Evolutionary conservation across 345 rosid species (phyloP).

Genomic region (Anacardium occidentale): DNA sequence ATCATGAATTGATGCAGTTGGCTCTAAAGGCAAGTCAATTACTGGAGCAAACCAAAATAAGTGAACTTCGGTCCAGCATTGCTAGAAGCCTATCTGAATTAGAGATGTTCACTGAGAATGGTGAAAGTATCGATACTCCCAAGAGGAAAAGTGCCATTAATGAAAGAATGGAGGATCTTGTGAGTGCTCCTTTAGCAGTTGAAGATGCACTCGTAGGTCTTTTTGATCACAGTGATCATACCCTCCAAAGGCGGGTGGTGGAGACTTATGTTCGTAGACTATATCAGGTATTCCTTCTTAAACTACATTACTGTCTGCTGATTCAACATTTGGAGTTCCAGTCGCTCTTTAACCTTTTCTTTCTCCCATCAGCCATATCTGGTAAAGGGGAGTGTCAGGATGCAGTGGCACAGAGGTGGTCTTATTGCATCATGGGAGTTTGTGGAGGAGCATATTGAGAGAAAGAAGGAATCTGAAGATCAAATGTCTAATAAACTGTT

Average conservation of each 20-base stretch:
- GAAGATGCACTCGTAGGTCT: slow-evolving; percentile 98
- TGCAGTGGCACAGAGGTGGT: slow-evolving; percentile 99
- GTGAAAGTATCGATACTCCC: slow-evolving; percentile 98
- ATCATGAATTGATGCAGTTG: slow-evolving; percentile 53
- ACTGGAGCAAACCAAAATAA: slow-evolving; percentile 94
- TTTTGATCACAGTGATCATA: slow-evolving; percentile 99
- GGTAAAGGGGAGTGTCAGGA: slow-evolving; percentile 90
- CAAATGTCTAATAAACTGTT: slow-evolving; percentile 42
- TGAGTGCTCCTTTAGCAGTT: slow-evolving; percentile 91
- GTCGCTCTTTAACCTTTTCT: slow-evolving; percentile 27
- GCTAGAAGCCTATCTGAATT: slow-evolving; percentile 98
- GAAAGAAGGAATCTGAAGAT: slow-evolving; percentile 60
- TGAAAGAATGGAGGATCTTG: slow-evolving; percentile 98
- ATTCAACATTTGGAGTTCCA: slow-evolving; percentile 4
- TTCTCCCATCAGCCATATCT: slow-evolving; percentile 77
- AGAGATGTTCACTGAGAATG: slow-evolving; percentile 99
- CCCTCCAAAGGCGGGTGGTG: slow-evolving; percentile 96
- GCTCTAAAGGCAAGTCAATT: slow-evolving; percentile 96
- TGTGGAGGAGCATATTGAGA: slow-evolving; percentile 82
- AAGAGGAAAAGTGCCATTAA: slow-evolving; percentile 96
- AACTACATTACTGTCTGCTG: slow-evolving; percentile 20
- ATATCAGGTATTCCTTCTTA: slow-evolving; percentile 64
- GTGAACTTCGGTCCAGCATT: slow-evolving; percentile 95
- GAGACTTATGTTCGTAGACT: slow-evolving; percentile 94
- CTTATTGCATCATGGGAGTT: slow-evolving; percentile 99